phyloP scores from a whole-genome alignment of 2,329 filamentous ascomycete species.

The Colletotrichum musicola region DNA sequence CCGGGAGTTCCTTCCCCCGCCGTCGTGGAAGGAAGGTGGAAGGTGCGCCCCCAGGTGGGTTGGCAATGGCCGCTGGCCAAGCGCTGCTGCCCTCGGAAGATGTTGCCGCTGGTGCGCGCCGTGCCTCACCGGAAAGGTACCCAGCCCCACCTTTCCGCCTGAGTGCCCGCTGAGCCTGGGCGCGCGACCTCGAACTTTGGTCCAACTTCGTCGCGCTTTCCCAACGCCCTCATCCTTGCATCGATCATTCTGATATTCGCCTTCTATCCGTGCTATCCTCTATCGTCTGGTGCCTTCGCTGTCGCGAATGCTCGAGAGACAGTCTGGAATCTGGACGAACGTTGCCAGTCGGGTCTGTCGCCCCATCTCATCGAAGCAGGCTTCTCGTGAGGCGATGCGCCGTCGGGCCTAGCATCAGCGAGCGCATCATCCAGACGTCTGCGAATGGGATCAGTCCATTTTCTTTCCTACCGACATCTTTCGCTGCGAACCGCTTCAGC shows the following conservation, averaged over 20 bases:
- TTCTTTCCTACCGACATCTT: not conserved
- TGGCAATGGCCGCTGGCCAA: too few species aligned
- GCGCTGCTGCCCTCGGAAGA: not conserved
- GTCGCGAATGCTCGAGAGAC: too few species aligned
- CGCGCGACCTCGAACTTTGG: conserved; percentile 27
- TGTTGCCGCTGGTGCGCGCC: conserved; percentile 24
- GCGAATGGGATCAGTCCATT: conserved; percentile 17
- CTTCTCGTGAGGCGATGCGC: conserved; percentile 9
- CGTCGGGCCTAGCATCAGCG: conserved; percentile 7
- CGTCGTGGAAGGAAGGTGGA: too few species aligned
- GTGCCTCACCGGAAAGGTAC: conserved; percentile 30
- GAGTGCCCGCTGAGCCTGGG: conserved; percentile 17
- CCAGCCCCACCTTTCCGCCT: conserved; percentile 35
- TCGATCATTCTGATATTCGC: conserved; percentile 2
- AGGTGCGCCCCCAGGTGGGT: too few species aligned
- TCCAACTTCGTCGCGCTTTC: conserved; percentile 36
- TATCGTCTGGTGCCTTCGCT: too few species aligned
- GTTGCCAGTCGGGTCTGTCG: too few species aligned
- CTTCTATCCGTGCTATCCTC: too few species aligned
- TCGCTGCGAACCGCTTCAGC: not conserved
- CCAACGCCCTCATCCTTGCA: conserved; percentile 32
- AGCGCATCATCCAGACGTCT: conserved; percentile 1
- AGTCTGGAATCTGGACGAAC: too few species aligned
- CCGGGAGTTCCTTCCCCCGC: conserved; percentile 1
- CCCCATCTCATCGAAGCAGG: too few species aligned